Conservation (phyloP, 495 filamentous ascomycete species). For the Articulospora tetracladia region DNA sequence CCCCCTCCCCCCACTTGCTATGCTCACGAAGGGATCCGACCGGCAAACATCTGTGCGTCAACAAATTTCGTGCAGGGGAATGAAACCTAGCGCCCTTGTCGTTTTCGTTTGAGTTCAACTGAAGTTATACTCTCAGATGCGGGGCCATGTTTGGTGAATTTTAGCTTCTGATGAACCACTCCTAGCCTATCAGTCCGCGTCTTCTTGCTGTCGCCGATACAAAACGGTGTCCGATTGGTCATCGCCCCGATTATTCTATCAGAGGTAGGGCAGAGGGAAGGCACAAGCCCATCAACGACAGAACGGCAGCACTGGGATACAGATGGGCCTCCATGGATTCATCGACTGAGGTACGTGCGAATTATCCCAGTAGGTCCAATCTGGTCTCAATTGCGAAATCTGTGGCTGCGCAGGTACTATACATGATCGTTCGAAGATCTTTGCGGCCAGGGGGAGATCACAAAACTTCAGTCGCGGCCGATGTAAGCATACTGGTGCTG, state of each 20-base stretch:
- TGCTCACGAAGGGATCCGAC: neutral
- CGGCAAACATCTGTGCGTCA: neutral
- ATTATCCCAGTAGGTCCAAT: neutral
- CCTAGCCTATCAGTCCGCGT: neutral
- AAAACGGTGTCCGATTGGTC: neutral
- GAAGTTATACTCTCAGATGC: neutral
- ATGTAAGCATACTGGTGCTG: too few relatives aligned
- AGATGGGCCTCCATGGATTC: too few relatives aligned
- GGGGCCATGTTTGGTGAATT: neutral
- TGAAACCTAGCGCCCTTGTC: neutral
- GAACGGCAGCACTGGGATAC: too few relatives aligned
- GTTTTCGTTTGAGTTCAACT: slow-evolving; percentile 1
- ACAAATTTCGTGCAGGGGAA: neutral
- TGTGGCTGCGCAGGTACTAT: neutral
- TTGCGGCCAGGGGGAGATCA: neutral
- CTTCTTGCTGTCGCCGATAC: neutral
- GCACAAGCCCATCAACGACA: neutral
- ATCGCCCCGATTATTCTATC: neutral
- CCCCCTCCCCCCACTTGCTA: neutral
- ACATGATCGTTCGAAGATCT: neutral
- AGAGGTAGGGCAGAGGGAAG: neutral
- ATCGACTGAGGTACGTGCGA: neutral
- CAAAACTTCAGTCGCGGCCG: too few relatives aligned
- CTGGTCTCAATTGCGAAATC: neutral
- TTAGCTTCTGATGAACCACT: neutral